Base-by-base conservation (phyloP, 257 asterid genomes). In the Solanum etuberosum region DNA sequence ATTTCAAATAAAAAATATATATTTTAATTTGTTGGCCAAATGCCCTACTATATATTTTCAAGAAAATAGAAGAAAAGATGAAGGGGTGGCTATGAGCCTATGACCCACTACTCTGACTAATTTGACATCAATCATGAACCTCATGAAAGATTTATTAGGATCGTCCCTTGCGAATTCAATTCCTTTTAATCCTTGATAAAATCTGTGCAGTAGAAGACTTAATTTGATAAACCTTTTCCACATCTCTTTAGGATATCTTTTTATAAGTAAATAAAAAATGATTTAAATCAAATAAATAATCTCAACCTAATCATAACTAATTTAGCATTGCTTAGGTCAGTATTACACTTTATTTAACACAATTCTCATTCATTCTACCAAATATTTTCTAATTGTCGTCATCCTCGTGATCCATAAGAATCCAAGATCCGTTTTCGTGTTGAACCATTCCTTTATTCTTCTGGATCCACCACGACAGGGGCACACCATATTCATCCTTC, bases 371-470 rank as follows among this genome's bases (percentile, higher is more conserved):
- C 63, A 18, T 54, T 0, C 63, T 54, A 0, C 63, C 57, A 43
- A 46, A 46, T 15, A 46, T 46, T 15, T 7, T n/a, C n/a, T 54
- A 54, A 18, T 18, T 54, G 35, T 68, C 1, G 9, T 73, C 83
- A 77, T 77, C 35, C 83, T 77, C 83, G 1, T 77, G 61, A 77
- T 40, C 59, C 25, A 77, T 77, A 34, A 90, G 83, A 46, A 8
- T 32, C 93, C 94, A 93, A 15, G 82, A 42, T 77, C 83, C 83
- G 7, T 77, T 57, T 40, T 42, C 59, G 0, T 1, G 61, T 25
- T 77, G 83, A 77, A 77, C 14, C 83, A 77, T 77, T 77, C 83
- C 83, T 77, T 77, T 77, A 77, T 93, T 90, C 90, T 80, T 85
- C 43, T 81, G 85, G 61, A 14, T 15, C 83, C 83, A 77, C 83